A percentile compares a stretch with the other conserved stretches of the same genome.
phyloP scores from a whole-genome alignment of 2,329 filamentous ascomycete species.

The Rhynchosporium agropyri region DNA sequence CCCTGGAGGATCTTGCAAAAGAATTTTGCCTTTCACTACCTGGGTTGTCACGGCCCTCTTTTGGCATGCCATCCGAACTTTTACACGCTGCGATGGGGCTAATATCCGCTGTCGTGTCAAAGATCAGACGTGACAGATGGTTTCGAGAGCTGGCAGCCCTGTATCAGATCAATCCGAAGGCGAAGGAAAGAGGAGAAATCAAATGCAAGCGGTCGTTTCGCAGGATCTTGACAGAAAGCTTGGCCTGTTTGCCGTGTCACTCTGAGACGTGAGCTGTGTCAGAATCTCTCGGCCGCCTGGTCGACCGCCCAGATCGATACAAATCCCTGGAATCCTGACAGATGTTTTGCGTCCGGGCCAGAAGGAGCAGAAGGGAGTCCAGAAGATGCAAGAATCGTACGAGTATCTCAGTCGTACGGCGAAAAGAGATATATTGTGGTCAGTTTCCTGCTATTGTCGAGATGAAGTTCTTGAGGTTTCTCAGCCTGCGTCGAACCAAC shows the following conservation, averaged over 20 bases:
- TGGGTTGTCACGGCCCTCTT: conserved; percentile 28
- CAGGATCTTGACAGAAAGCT: conserved; percentile 32
- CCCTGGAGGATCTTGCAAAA: conserved; percentile 15
- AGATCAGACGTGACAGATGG: conserved; percentile 52
- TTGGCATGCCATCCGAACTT: conserved; percentile 43
- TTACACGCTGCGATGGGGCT: conserved; percentile 25
- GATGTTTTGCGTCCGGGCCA: conserved; percentile 27
- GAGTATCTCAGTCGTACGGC: conserved; percentile 20
- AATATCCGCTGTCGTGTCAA: conserved; percentile 34
- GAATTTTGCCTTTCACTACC: conserved; percentile 19
- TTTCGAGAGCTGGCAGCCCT: conserved; percentile 45
- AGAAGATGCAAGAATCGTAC: conserved; percentile 27
- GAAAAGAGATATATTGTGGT: conserved; percentile 24
- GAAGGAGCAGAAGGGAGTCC: conserved; percentile 9
- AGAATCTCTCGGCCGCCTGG: conserved; percentile 30
- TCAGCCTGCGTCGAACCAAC: neutral
- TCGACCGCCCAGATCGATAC: conserved; percentile 21
- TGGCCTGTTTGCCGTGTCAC: conserved; percentile 25
- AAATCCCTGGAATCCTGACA: conserved; percentile 24
- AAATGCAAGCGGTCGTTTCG: conserved; percentile 31
- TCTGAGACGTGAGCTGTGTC: conserved; percentile 36
- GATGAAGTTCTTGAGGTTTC: neutral
- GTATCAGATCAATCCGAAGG: conserved; percentile 36
- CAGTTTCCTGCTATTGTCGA: conserved; percentile 18
- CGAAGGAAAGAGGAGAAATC: conserved; percentile 21